Base-by-base conservation (phyloP, 495 filamentous ascomycete genomes). In the Lindgomyces ingoldianus region DNA sequence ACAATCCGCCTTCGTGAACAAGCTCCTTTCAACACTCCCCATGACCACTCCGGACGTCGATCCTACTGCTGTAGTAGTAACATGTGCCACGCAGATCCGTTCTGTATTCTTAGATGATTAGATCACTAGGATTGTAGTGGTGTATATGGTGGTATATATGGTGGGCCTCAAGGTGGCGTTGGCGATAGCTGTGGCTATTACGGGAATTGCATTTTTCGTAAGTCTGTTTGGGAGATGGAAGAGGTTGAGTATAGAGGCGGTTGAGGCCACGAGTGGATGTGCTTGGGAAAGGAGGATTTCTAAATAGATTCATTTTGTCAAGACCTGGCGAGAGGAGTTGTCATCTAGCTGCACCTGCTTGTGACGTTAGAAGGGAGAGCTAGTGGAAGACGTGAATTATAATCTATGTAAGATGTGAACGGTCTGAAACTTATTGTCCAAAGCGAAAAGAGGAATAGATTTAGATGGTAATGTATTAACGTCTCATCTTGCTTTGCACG, bases 81-180 rank as follows among this genome's bases (percentile, higher is more conserved):
- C 80, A 1, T 84, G 85, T 6, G 85, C 84, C 0, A 78, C 81
- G 0, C 72, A 82, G 29, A 56, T 89, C 3, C 77, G 78, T 2
- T 59, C 73, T 6, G 75, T 79, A 0, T 83, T 87, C 64, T 33
- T 75, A 0, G 48, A 69, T 3, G 74, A 78, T 1, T 54, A 80
- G 36, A 24, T 90, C 2, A 74, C 76, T 0, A 81, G 77, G 2
- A 77, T 89, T 18, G 47, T 89, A 22, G 39, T 68, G 1, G 83
- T 81, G 4, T 89, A 89, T 72, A 85, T 86, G 81, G 68, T 0
- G 85, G 83, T 6, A 62, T 89, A n/a, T n/a, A n/a, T n/a, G n/a
- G n/a, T n/a, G n/a, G n/a, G n/a, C n/a, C n/a, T n/a, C 54, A 81
- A 80, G 67, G 74, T 74, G 9, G 70, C 79, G 1, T 81, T 78